Base-by-base conservation (phyloP, 1,284 basidiomycete genomes). In the Fomitopsis palustris region DNA sequence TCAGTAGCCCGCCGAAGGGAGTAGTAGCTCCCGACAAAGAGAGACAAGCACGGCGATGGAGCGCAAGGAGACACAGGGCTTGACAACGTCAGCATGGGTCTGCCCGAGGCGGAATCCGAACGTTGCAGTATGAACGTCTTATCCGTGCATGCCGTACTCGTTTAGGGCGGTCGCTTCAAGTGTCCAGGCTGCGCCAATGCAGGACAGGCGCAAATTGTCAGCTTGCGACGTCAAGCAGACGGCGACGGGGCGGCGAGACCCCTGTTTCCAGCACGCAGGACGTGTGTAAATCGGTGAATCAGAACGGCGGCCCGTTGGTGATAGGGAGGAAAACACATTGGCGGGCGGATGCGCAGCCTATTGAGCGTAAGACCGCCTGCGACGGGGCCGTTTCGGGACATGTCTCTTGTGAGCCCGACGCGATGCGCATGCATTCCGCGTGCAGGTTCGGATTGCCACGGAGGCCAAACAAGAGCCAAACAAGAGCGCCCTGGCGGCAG, bases 101-200 rank as follows among this genome's bases (percentile, higher is more conserved):
- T 27, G 42, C 23, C 21, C 45, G 45, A 29, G 45, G 45, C 45
- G 45, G 29, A 27, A n/a, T 47, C 27, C 45, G 25, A 47, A 29
- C 25, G 17, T 14, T 29, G 45, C 23, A 29, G 45, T 29, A 4
- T 47, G 45, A 27, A 47, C 12, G 7, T 29, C 45, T 47, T 47
- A 47, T 47, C 45, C 45, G 43, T 35, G 39, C 57, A 45, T 35
- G 45, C 56, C 49, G 56, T 31, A 49, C 31, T 47, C 45, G 45
- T 47, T 27, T 47, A 47, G 45, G 45, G 45, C 27, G 45, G 45
- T 47, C 45, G 45, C 43, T 27, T 45, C 23, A 43, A 33, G 31
- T 33, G 43, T 27, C 43, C 43, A 45, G 43, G 25, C 25, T 43
- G 45, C 45, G 45, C 45, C 45, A 27, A 47, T 14, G 45, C 16